Conservation (phyloP, 805 yeast species). For the Myxozyma mucilagina region DNA sequence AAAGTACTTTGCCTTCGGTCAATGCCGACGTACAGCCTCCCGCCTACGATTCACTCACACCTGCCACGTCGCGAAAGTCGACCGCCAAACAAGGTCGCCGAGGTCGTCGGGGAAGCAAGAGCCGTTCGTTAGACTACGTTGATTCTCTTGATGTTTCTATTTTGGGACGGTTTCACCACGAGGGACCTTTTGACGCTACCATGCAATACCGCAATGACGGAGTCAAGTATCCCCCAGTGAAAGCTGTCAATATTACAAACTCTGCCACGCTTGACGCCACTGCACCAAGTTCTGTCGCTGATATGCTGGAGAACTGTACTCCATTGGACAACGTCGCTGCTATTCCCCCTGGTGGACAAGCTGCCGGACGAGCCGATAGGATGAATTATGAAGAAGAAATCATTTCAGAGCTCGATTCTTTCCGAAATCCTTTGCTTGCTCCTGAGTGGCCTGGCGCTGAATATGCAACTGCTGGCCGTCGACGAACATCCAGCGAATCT, state of each 20-base stretch:
- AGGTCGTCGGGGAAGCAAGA: background rate
- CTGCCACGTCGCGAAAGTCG: background rate
- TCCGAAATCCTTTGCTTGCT: constrained; percentile 3
- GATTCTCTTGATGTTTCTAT: constrained; percentile 6
- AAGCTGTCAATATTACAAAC: constrained; percentile 18
- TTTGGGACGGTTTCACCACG: constrained; percentile 19
- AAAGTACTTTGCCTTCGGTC: background rate
- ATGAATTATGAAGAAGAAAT: constrained; percentile 20
- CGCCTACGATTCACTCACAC: background rate
- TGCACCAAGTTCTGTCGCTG: constrained; percentile 15
- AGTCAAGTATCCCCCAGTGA: constrained; percentile 20
- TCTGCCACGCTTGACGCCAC: constrained; percentile 12
- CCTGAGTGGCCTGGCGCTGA: constrained; percentile 25
- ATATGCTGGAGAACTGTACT: constrained; percentile 1
- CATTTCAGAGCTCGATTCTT: constrained; percentile 7
- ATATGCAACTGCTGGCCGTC: constrained; percentile 4
- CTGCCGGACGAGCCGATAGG: constrained; percentile 17
- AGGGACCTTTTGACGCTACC: constrained; percentile 28
- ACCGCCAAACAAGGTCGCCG: background rate
- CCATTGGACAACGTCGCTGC: constrained; percentile 25
- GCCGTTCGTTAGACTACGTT: background rate
- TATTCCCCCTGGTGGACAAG: constrained; percentile 5
- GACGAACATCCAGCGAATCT: background rate
- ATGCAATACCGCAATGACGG: constrained; percentile 17
- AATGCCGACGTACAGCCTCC: background rate